A percentile compares a stretch with the other conserved stretches of the same genome.
Evolutionary conservation across 257 asterid genomes (phyloP).

Genomic region (Buddleja alternifolia): DNA sequence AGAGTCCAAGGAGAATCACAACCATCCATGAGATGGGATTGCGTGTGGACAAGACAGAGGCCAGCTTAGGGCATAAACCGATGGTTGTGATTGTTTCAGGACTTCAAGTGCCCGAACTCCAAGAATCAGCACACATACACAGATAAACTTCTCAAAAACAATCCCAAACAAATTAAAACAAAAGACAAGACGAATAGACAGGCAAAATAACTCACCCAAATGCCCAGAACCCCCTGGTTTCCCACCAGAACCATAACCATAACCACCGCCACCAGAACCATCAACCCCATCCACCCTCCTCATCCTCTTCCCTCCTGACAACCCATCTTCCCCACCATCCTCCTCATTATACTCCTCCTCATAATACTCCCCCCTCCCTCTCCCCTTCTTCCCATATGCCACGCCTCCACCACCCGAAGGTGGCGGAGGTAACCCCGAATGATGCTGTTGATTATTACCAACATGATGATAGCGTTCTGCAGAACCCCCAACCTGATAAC

Average conservation of each 20-base stretch:
- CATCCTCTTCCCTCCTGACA: conserved; percentile 47
- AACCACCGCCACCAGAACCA: conserved; percentile 51
- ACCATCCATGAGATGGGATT: too few relatives aligned
- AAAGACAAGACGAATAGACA: too few relatives aligned
- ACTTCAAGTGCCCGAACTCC: too few relatives aligned
- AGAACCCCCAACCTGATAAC: conserved; percentile 38
- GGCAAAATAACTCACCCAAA: conserved; percentile 51
- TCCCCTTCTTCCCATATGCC: conserved; percentile 71
- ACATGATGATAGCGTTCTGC: conserved; percentile 41
- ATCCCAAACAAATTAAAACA: too few relatives aligned
- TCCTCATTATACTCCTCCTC: conserved; percentile 73
- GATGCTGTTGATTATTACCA: conserved; percentile 49
- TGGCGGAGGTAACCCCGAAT: conserved; percentile 53
- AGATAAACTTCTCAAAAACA: too few relatives aligned
- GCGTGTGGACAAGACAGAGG: too few relatives aligned
- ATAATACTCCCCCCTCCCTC: conserved; percentile 63
- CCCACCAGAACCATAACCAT: conserved; percentile 72
- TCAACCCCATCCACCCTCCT: conserved; percentile 55
- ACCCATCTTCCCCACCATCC: conserved; percentile 54
- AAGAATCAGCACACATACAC: too few relatives aligned
- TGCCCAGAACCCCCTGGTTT: conserved; percentile 61
- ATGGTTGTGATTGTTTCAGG: too few relatives aligned
- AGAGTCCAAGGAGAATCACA: too few relatives aligned
- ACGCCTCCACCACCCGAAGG: conserved; percentile 41
- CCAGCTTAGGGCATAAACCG: too few relatives aligned